Evolutionary conservation across 495 filamentous ascomycete genomes (phyloP), one percentile per base, ranked within the genome.

Genomic region (Tuber calosporum): DNA sequence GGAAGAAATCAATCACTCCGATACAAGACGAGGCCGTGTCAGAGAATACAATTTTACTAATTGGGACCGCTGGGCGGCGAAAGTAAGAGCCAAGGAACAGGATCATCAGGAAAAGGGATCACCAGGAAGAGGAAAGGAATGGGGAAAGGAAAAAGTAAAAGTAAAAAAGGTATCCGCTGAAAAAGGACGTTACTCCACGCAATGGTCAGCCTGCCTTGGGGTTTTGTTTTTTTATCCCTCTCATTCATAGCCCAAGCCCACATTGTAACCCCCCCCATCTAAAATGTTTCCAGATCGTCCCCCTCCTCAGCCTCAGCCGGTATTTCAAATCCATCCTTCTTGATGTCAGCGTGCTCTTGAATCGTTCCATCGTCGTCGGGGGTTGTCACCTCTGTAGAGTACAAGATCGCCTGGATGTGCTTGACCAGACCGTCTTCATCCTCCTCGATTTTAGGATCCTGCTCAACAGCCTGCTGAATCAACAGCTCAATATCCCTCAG

Each of bases 401-500:
- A 99, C 75, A 99, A 85, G 83, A 97, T 98, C 26, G 88, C 89
- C 85, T 98, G 95, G 83, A 98, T 96, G 83, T 93, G 89, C 87
- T 94, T 96, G 79, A 97, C 88, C 73, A 98, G 85, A 11, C 93
- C 90, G 67, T 94, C 91, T 75, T 97, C 94, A 37, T 94, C 91
- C 87, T 94, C 91, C 85, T 97, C 95, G 69, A 98, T 83, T 83
- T 94, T 89, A 7, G 94, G 93, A 75, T 97, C 90, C 58, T 89
- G 89, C 79, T 98, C 95, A 79, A 97, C 91, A 22, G 93, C 93
- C 75, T 90, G 89, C 85, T 99, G 95, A 70, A 99, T 86, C 81
- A 99, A 82, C 77, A 99, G 83, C 84, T 99, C 96, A 77, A 99
- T 99, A 81, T 99, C 95, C 70, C 95, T 89, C 73, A 99, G 84